phyloP scores from a whole-genome alignment of 2,329 filamentous ascomycete genomes.

The Penicillium freii region DNA sequence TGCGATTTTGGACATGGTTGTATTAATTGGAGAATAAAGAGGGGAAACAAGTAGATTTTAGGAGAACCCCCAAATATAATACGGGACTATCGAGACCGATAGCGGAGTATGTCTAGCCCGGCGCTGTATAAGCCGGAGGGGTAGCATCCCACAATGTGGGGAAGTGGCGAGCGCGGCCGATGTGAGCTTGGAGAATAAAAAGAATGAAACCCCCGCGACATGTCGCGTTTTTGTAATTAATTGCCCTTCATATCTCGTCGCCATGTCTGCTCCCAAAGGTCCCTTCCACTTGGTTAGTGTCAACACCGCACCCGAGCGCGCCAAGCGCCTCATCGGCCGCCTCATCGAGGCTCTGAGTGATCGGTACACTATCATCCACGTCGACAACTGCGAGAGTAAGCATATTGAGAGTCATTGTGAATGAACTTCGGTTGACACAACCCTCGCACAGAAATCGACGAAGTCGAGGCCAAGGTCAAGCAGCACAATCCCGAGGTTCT shows the following conservation, averaged over 20 bases:
- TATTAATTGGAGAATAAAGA: neutral
- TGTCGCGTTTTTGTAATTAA: conserved; percentile 12
- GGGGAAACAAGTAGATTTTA: neutral
- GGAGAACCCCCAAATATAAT: neutral
- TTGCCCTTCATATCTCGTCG: conserved; percentile 6
- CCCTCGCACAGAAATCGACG: conserved; percentile 46
- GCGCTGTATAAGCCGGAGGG: conserved; percentile 19
- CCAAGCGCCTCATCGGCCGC: conserved; percentile 60
- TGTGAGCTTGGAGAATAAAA: conserved; percentile 13
- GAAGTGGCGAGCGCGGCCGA: conserved; percentile 17
- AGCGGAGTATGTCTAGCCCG: conserved; percentile 30
- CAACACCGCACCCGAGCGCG: conserved; percentile 65
- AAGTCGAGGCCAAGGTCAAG: conserved; percentile 55
- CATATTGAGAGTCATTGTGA: neutral
- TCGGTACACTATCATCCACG: conserved; percentile 61
- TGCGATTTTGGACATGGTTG: conserved; percentile 37
- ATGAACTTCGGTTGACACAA: neutral
- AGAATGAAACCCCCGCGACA: conserved; percentile 18
- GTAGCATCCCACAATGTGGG: conserved; percentile 20
- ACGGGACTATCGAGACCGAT: neutral
- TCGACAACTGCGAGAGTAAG: conserved; percentile 62
- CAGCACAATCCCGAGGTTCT: conserved; percentile 55
- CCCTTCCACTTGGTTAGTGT: conserved; percentile 66
- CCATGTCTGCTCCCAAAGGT: conserved; percentile 47
- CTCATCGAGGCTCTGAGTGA: conserved; percentile 62